phyloP scores from a whole-genome alignment of 2,329 filamentous ascomycete genomes.

The Paracamarosporium sp. region DNA sequence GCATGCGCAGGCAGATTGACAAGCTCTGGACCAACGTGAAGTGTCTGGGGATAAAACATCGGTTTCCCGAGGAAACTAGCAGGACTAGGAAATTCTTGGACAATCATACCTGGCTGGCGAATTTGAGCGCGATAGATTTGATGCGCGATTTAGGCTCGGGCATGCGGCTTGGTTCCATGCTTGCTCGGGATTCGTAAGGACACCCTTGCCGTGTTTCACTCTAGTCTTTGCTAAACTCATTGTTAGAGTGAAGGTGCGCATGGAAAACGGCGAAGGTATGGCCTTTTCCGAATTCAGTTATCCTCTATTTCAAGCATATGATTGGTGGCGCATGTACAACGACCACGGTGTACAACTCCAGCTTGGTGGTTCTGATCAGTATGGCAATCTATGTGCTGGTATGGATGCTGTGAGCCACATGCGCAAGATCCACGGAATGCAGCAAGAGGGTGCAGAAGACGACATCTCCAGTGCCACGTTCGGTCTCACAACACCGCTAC shows the following conservation, averaged over 20 bases:
- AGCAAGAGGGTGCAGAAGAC: slow-evolving; percentile 27
- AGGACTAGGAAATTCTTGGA: slow-evolving; percentile 75
- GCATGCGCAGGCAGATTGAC: slow-evolving; percentile 73
- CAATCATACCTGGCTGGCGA: slow-evolving; percentile 85
- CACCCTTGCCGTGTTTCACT: not conserved
- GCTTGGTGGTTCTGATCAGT: slow-evolving; percentile 95
- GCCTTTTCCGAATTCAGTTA: slow-evolving; percentile 94
- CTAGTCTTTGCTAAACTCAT: slow-evolving; percentile 21
- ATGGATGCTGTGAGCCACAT: slow-evolving; percentile 84
- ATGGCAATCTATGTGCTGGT: slow-evolving; percentile 91
- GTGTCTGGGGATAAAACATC: slow-evolving; percentile 67
- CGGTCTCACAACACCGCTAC: slow-evolving; percentile 87
- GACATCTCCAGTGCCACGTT: slow-evolving; percentile 63
- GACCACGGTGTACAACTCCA: slow-evolving; percentile 77
- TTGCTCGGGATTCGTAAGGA: slow-evolving; percentile 86
- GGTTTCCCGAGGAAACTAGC: slow-evolving; percentile 67
- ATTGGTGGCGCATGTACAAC: slow-evolving; percentile 90
- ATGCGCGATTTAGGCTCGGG: slow-evolving; percentile 75
- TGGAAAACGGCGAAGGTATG: slow-evolving; percentile 89
- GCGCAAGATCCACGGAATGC: slow-evolving; percentile 50
- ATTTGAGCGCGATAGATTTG: slow-evolving; percentile 74
- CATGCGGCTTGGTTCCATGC: slow-evolving; percentile 83
- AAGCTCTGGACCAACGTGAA: slow-evolving; percentile 79
- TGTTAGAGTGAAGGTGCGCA: slow-evolving; percentile 76
- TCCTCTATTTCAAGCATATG: slow-evolving; percentile 92